Base-by-base conservation (phyloP, 306 rosid species). In the Geum urbanum region DNA sequence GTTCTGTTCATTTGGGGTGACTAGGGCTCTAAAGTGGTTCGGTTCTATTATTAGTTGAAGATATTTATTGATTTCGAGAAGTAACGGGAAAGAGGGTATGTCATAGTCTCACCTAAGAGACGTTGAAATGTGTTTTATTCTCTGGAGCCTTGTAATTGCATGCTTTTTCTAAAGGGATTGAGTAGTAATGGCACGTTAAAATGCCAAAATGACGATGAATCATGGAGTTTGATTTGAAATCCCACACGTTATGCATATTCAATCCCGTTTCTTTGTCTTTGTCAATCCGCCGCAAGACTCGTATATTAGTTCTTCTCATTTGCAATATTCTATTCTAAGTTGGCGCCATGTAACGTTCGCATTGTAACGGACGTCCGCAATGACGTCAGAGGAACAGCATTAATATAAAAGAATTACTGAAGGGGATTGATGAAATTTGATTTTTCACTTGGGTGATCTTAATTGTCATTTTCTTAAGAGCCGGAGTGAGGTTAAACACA, bases 241-340 rank as follows among this genome's bases (percentile, higher is more conserved):
- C 2, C 45, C 45, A 66, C 16, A 9, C 11, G 43, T 67, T 51
- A 50, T n/a, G n/a, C 48, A 32, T 9, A 0, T 48, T 32, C 37
- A 32, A 2, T 2, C 3, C 3, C 57, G 0, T 11, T 49, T 52
- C 54, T 7, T 32, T 32, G 37, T 32, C 22, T 24, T 22, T 9
- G 76, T 16, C 40, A 8, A 16, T 51, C 37, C 15, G 63, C 50
- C 58, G 10, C 10, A 27, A 13, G 71, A 70, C 75, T 2, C 80
- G 39, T 52, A 71, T 70, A 22, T 51, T 16, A 44, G 32, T 10
- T 37, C 20, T 8, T 54, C 55, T 3, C 22, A 12, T 65, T 35
- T 56, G 14, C 7, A 18, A 43, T 18, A 9, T 18, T 66, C 20
- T 39, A 69, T 9, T 53, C 14, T 5, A 13, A 57, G 63, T 53